These are phyloP conservation scores for Phytophthora hybrid DNA, from an alignment of 352 stramenopile genomes.

Conservation along the genomic window DNA sequence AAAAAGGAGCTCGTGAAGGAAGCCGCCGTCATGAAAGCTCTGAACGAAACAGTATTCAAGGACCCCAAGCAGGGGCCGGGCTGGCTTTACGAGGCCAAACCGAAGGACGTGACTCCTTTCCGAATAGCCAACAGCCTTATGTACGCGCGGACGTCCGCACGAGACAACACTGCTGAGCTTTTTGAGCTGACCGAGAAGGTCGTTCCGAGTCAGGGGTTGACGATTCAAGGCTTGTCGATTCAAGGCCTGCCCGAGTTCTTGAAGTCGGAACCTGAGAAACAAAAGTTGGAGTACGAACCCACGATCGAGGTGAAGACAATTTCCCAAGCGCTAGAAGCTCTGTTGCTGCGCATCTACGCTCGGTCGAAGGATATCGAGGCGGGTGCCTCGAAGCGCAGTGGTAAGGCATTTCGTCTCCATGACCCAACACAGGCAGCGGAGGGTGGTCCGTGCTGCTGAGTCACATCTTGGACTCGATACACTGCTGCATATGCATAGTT, in stretches of 20 bases:
- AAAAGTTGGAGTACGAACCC: slow-evolving; percentile 62
- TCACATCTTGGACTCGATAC: not conserved
- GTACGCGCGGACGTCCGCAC: slow-evolving; percentile 67
- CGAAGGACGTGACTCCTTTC: slow-evolving; percentile 57
- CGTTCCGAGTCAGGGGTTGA: slow-evolving; percentile 7
- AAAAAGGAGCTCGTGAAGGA: slow-evolving; percentile 58
- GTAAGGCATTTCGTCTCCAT: slow-evolving; percentile 51
- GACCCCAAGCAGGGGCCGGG: slow-evolving; percentile 55
- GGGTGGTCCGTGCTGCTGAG: slow-evolving; percentile 53
- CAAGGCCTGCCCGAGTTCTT: slow-evolving; percentile 10
- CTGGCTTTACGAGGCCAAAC: slow-evolving; percentile 60
- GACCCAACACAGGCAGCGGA: slow-evolving; percentile 7
- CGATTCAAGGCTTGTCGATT: slow-evolving; percentile 13
- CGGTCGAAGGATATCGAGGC: slow-evolving; percentile 70
- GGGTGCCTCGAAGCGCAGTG: slow-evolving; percentile 57
- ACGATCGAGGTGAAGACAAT: slow-evolving; percentile 52
- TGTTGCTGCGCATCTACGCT: slow-evolving; percentile 72
- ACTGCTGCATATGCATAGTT: slow-evolving; percentile 1
- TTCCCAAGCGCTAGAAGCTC: slow-evolving; percentile 68
- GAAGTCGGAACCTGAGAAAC: slow-evolving; percentile 15
- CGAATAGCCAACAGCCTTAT: slow-evolving; percentile 74
- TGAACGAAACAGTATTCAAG: slow-evolving; percentile 58
- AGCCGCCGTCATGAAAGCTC: slow-evolving; percentile 54
- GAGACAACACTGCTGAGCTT: slow-evolving; percentile 66
- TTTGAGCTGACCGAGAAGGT: slow-evolving; percentile 67